Evolutionary conservation across 495 filamentous ascomycete genomes (phyloP).

Genomic region (Lasiosphaeria miniovina): DNA sequence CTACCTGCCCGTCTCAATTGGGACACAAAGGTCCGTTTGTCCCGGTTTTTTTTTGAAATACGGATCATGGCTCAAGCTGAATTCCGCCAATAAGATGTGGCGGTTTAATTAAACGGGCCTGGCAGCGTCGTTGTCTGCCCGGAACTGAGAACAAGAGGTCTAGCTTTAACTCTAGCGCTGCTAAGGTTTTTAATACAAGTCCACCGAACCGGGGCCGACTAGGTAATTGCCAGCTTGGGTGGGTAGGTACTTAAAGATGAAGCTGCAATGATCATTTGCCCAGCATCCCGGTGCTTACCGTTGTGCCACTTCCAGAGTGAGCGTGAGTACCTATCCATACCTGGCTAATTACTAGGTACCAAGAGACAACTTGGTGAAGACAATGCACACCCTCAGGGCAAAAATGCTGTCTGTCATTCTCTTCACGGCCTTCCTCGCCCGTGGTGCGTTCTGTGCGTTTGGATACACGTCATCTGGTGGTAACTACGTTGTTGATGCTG

Average conservation of each 20-base stretch:
- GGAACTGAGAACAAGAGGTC: constrained; percentile 15
- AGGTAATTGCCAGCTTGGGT: not conserved
- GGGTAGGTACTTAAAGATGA: constrained; percentile 3
- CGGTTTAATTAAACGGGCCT: constrained; percentile 7
- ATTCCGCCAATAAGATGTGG: constrained; percentile 27
- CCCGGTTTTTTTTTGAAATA: constrained; percentile 11
- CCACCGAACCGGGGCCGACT: not conserved
- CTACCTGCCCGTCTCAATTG: constrained; percentile 10
- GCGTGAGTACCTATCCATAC: no score
- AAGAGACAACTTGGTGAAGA: constrained; percentile 7
- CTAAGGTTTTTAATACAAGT: not conserved
- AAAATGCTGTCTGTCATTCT: constrained; percentile 24
- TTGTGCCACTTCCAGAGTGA: no score
- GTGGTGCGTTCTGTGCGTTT: constrained; percentile 38
- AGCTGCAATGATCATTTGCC: not conserved
- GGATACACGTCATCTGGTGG: constrained; percentile 41
- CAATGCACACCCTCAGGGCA: constrained; percentile 14
- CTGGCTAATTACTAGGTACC: no score
- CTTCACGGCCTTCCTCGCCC: constrained; percentile 31
- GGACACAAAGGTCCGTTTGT: constrained; percentile 4
- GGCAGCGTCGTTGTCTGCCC: constrained; percentile 10
- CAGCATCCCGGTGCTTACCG: no score
- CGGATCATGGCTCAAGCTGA: constrained; percentile 1
- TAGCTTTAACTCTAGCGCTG: not conserved
- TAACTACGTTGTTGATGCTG: constrained; percentile 54